Conservation (phyloP, 2,329 filamentous ascomycete species). For the Boeremia exigua region DNA sequence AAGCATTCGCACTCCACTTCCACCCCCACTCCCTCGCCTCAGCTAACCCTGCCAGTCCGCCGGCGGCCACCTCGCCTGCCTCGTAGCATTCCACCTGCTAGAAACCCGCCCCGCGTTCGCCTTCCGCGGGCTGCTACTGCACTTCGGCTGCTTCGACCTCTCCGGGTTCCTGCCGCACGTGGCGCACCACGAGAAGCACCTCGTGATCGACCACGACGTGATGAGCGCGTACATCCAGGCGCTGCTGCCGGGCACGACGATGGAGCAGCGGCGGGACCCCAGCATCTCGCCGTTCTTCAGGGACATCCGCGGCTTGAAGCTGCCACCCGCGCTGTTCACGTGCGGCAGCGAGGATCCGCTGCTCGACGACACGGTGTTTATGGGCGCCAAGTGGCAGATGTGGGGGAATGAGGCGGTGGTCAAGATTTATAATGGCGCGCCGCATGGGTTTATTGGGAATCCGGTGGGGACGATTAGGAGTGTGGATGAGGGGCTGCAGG, state of each 20-base stretch:
- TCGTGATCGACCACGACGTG: constrained; percentile 55
- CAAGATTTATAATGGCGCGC: constrained; percentile 61
- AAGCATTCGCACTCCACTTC: not conserved
- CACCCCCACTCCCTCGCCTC: too few species aligned
- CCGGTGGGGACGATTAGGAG: constrained; percentile 44
- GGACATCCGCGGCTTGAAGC: constrained; percentile 45
- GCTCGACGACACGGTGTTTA: constrained; percentile 60
- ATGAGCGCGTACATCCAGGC: constrained; percentile 56
- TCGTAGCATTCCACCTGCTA: constrained; percentile 58
- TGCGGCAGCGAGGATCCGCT: constrained; percentile 62
- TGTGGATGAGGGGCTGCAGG: constrained; percentile 48
- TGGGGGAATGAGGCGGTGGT: constrained; percentile 58
- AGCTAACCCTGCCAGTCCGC: constrained; percentile 50
- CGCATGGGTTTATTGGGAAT: constrained; percentile 60
- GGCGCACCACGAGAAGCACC: constrained; percentile 45
- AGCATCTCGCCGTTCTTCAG: constrained; percentile 59
- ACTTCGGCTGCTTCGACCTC: constrained; percentile 61
- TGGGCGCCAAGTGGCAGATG: constrained; percentile 62
- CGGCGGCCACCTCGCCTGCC: constrained; percentile 57
- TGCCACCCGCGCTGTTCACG: constrained; percentile 62
- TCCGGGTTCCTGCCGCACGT: constrained; percentile 51
- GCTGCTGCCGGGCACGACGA: constrained; percentile 52
- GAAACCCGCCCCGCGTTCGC: constrained; percentile 45
- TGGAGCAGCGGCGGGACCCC: constrained; percentile 52
- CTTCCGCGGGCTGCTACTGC: constrained; percentile 59